Base-by-base conservation (phyloP, 2,329 filamentous ascomycete genomes). In the Kalmusia sp. region DNA sequence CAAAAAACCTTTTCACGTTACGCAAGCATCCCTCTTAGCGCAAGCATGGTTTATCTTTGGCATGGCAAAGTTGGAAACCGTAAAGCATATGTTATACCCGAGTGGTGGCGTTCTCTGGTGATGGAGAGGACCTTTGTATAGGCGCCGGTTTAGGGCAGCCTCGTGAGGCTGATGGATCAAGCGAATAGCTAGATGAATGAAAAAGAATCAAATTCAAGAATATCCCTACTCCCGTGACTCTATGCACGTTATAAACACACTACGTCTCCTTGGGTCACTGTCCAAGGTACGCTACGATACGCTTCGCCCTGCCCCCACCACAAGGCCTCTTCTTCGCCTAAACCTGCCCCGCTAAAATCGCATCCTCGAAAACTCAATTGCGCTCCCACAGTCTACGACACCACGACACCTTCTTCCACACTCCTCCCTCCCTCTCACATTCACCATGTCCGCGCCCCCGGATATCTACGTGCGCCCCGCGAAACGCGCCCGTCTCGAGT, bases 401-500 rank as follows among this genome's bases (percentile, higher is more conserved):
- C 59, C 54, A 57, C 62, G 67, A 67, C 69, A 62, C 55, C 69
- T 59, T n/a, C n/a, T n/a, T n/a, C n/a, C n/a, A n/a, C n/a, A n/a
- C n/a, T n/a, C n/a, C n/a, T n/a, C n/a, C n/a, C 65, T 62, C 64
- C 62, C 50, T 66, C 59, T 61, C 54, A 53, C 22, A 46, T 27
- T 8, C 37, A 34, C 25, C 27, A 44, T 45, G 38, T 43, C 47
- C 22, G 34, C 37, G 28, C 43, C 24, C 25, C 27, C 30, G 37
- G 54, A 54, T 5, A n/a, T 38, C 9, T 41, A 55, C 24, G 51
- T 51, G 58, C 66, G 67, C 49, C 70, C 69, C 21, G 56, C 64
- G 17, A 72, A 73, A 63, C 69, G 70, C 51, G 68, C 65, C 22
- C 65, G 67, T n/a, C 64, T 72, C 48, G 69, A n/a, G n/a, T n/a